Conservation (phyloP, 495 filamentous ascomycete species). For the Sordaria brevicollis region DNA sequence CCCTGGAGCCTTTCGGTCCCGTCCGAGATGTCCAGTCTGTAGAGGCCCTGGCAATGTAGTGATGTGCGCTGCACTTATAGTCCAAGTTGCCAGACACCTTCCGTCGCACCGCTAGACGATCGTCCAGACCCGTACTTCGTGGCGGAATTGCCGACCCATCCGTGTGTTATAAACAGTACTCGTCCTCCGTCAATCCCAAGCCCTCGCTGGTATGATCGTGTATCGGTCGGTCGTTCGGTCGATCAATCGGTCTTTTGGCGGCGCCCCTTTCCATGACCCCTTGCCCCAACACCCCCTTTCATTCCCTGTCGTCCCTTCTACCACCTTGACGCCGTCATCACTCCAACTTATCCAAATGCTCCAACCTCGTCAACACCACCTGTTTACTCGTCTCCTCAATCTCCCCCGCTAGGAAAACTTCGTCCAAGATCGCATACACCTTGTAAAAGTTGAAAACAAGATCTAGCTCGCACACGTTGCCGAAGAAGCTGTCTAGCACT, state of each 20-base stretch:
- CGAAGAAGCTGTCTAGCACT: slow-evolving; percentile 95
- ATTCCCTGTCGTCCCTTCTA: not conserved
- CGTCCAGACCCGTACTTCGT: not conserved
- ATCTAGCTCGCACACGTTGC: slow-evolving; percentile 97
- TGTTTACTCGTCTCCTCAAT: slow-evolving; percentile 98
- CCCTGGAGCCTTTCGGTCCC: not conserved
- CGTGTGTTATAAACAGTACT: not conserved
- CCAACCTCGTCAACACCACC: slow-evolving; percentile 86
- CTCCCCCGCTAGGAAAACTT: slow-evolving; percentile 89
- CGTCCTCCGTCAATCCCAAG: not conserved
- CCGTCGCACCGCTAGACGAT: not conserved
- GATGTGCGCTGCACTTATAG: too few species aligned
- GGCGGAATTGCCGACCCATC: not conserved
- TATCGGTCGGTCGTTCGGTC: not conserved
- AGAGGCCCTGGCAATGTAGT: not conserved
- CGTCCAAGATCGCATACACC: slow-evolving; percentile 97
- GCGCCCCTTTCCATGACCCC: not conserved
- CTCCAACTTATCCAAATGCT: slow-evolving; percentile 94
- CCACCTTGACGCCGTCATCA: slow-evolving; percentile 26
- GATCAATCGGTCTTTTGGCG: not conserved
- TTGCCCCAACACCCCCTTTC: not conserved
- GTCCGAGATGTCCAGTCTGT: not conserved
- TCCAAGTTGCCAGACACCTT: not conserved
- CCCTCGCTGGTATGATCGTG: not conserved
- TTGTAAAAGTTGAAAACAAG: slow-evolving; percentile 99